Evolutionary conservation across 768 basidiomycete species (phyloP), one percentile per base, ranked within the genome.

Genomic region (Mycena pura): DNA sequence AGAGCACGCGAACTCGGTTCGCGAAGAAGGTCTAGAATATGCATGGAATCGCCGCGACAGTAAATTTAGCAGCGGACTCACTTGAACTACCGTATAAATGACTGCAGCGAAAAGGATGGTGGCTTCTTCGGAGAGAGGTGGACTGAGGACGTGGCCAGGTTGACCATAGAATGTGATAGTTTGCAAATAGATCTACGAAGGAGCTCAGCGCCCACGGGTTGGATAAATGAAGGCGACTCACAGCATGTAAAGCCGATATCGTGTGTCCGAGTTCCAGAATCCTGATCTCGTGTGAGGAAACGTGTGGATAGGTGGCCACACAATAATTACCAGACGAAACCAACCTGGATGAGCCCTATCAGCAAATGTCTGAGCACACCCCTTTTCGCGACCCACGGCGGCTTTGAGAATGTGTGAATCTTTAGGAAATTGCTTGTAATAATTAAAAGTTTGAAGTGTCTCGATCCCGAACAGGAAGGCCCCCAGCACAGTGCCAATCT

Each of bases 101-200:
- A 49, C 29, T 21, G 39, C 57, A 13, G 57, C 28, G n/a, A 58
- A 58, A 8, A 58, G 28, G 22, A 58, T 34, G 5, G 48, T 49
- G 10, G 21, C 27, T 13, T 50, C 47, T 36, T 58, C 47, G 11
- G 57, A 49, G n/a, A 14, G 21, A 10, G 57, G 57, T 4, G 57
- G 57, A 15, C 22, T 49, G 29, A 31, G 13, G 10, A 50, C 22
- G 11, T 50, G 22, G 10, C 1, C 8, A 6, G 57, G 47, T 15
- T 49, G 46, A 8, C 47, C 57, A 10, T 58, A 58, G 28, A 58
- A 58, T n/a, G 47, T 58, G 2, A 58, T n/a, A 17, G 57, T 58
- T 27, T 58, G 47, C 2, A 17, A 50, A 27, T 49, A 58, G 22
- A 58, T 19, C 57, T 49, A n/a, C 6, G n/a, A 11, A 6, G 4